Evolutionary conservation across 805 yeast genomes (phyloP).

Genomic region (Soucietia sequanensis): DNA sequence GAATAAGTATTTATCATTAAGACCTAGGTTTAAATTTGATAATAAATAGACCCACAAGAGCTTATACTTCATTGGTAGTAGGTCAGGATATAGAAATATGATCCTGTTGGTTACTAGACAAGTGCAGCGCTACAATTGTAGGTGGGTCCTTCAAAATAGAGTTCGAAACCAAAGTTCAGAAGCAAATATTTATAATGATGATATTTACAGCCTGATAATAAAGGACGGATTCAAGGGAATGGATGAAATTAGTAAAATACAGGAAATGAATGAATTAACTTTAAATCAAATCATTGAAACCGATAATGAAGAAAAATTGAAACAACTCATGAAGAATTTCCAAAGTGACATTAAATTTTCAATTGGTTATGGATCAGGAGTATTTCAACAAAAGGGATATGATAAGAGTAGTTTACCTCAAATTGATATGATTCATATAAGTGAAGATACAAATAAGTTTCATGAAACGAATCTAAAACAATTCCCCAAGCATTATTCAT

Average conservation of each 20-base stretch:
- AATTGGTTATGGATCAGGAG: conserved; percentile 95
- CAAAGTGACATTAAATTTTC: conserved; percentile 74
- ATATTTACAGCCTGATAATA: conserved; percentile 13
- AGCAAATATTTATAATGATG: background rate
- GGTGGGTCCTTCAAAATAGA: no score
- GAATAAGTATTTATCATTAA: no score
- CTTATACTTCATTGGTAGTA: no score
- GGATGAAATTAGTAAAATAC: conserved; percentile 12
- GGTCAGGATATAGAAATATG: no score
- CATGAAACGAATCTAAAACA: conserved; percentile 69
- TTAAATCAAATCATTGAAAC: conserved; percentile 54
- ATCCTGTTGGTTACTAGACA: no score
- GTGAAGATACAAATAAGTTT: conserved; percentile 70
- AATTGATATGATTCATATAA: conserved; percentile 83
- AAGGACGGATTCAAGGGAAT: conserved; percentile 23
- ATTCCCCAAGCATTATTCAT: conserved; percentile 76
- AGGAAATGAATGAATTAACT: conserved; percentile 54
- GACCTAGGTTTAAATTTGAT: no score
- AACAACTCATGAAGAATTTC: conserved; percentile 53
- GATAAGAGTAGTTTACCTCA: conserved; percentile 51
- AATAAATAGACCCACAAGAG: no score
- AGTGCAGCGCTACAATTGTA: no score
- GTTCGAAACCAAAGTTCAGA: background rate
- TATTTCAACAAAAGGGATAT: conserved; percentile 65
- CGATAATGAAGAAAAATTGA: conserved; percentile 40